A percentile compares a stretch with the other conserved stretches of the same genome.
phyloP scores from a whole-genome alignment of 2,329 filamentous ascomycete genomes.

The Pyrenophora graminea region DNA sequence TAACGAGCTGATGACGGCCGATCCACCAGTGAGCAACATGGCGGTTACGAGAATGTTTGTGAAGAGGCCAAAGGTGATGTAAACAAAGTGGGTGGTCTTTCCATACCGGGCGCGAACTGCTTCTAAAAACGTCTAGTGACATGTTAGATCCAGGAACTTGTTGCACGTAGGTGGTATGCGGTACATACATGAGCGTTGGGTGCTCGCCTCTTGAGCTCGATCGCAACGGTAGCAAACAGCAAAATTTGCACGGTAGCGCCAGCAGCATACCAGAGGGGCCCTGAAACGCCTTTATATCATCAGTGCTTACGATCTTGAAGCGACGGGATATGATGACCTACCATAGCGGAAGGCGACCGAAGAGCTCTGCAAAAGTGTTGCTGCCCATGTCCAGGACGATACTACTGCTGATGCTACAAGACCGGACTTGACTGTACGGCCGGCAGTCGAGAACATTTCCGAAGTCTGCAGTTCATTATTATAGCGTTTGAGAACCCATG shows the following conservation, averaged over 20 bases:
- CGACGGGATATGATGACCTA: not conserved
- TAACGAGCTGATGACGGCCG: slow-evolving; percentile 60
- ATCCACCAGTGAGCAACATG: slow-evolving; percentile 85
- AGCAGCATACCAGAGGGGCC: slow-evolving; percentile 41
- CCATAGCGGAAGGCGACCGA: slow-evolving; percentile 43
- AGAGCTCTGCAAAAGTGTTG: slow-evolving; percentile 36
- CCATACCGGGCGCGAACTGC: slow-evolving; percentile 85
- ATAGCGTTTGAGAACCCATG: slow-evolving; percentile 37
- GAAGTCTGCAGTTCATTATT: slow-evolving; percentile 39
- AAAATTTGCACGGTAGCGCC: slow-evolving; percentile 42
- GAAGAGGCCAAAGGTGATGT: slow-evolving; percentile 78
- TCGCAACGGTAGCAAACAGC: slow-evolving; percentile 36
- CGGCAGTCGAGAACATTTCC: slow-evolving; percentile 38
- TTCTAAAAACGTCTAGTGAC: slow-evolving; percentile 75
- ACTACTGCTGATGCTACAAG: slow-evolving; percentile 38
- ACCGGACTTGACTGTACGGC: slow-evolving; percentile 40
- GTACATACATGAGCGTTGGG: slow-evolving; percentile 36
- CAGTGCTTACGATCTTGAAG: not conserved
- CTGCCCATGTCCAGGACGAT: slow-evolving; percentile 39
- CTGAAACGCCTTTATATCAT: slow-evolving; percentile 29
- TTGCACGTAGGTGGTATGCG: fast-evolving
- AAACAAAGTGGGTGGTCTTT: slow-evolving; percentile 71
- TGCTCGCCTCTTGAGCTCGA: slow-evolving; percentile 41
- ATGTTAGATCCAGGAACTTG: not conserved
- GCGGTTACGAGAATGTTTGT: slow-evolving; percentile 86